Evolutionary conservation across 768 basidiomycete species (phyloP).

Genomic region (Boletus huronensis): DNA sequence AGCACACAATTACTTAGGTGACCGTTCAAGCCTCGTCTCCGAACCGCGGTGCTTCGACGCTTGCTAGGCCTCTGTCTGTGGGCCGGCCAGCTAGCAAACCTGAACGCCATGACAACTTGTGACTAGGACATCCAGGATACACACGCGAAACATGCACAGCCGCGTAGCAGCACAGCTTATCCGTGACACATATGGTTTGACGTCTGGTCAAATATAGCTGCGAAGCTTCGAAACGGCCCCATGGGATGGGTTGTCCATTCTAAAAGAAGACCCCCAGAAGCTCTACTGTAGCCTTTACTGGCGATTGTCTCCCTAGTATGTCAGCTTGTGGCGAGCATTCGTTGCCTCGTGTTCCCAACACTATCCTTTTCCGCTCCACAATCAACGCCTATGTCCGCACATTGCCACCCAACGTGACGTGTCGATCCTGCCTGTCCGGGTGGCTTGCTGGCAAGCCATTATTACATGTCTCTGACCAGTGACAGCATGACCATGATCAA

Average conservation of each 20-base stretch:
- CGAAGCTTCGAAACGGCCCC: constrained; percentile 3
- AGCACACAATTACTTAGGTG: background rate
- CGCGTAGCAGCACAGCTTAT: constrained; percentile 6
- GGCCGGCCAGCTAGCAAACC: background rate
- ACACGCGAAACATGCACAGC: constrained; percentile 11
- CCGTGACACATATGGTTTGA: background rate
- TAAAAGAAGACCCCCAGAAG: constrained; percentile 1
- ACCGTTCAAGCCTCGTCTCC: background rate
- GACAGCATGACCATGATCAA: constrained; percentile 15
- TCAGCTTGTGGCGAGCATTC: constrained; percentile 10
- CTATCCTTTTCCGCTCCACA: constrained; percentile 10
- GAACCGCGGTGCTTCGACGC: background rate
- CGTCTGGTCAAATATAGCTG: constrained; percentile 7
- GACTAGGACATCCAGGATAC: background rate
- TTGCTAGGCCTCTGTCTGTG: background rate
- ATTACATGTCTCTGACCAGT: constrained; percentile 6
- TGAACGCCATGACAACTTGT: constrained; percentile 1
- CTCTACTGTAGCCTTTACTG: background rate
- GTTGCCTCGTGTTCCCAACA: constrained; percentile 16
- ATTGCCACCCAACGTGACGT: constrained; percentile 12
- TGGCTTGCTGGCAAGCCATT: background rate
- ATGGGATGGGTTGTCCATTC: constrained; percentile 2
- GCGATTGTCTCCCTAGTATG: constrained; percentile 1
- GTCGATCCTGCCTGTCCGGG: constrained; percentile 20
- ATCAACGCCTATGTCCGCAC: constrained; percentile 23